Conservation (phyloP, 1,139 yeast genomes). For the Pneumocystis sp. region DNA sequence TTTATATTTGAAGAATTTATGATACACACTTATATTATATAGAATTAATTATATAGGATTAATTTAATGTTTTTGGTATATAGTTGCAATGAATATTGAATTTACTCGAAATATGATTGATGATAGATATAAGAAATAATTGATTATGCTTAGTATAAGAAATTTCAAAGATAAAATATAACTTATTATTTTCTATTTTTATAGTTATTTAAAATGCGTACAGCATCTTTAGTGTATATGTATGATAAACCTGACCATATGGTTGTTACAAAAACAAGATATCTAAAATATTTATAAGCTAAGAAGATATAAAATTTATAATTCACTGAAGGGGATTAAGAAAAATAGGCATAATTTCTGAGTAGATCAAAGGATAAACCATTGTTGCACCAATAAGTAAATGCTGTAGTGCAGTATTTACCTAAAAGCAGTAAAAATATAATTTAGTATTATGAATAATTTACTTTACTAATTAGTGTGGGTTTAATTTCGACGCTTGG, state of each 20-base stretch:
- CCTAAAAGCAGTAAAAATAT: slow-evolving; percentile 2
- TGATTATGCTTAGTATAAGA: too few species aligned
- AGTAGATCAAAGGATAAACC: slow-evolving; percentile 43
- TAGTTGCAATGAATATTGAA: not conserved
- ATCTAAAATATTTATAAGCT: slow-evolving; percentile 23
- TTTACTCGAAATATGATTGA: too few species aligned
- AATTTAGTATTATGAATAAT: too few species aligned
- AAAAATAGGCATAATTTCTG: slow-evolving; percentile 18
- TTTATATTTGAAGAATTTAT: not conserved
- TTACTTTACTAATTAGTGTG: slow-evolving; percentile 69
- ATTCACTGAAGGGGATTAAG: slow-evolving; percentile 5
- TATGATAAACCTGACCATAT: slow-evolving; percentile 66
- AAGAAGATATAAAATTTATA: not conserved
- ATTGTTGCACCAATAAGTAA: slow-evolving; percentile 66
- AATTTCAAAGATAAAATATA: not conserved
- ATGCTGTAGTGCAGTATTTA: slow-evolving; percentile 79
- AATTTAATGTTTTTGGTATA: not conserved
- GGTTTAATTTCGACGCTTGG: slow-evolving; percentile 87
- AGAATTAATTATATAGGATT: too few species aligned
- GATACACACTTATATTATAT: not conserved
- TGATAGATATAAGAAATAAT: too few species aligned
- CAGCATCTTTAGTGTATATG: slow-evolving; percentile 51
- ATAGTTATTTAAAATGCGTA: slow-evolving; percentile 29
- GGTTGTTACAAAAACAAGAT: slow-evolving; percentile 63
- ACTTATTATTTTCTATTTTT: not conserved